Conservation (phyloP, 495 filamentous ascomycete species). For the Penicillium dipodomyicola region DNA sequence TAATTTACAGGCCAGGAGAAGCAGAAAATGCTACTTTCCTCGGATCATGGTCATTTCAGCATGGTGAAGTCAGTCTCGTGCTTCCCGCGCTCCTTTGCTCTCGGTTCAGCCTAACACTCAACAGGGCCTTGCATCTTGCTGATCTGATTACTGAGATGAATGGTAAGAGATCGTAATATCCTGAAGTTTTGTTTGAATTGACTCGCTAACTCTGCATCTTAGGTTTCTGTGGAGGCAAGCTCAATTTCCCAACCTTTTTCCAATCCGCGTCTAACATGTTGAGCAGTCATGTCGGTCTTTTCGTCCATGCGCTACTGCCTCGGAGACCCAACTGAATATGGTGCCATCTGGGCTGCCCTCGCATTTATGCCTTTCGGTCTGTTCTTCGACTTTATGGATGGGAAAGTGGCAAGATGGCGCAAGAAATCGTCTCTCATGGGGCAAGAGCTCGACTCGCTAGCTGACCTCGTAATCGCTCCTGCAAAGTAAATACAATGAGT, state of each 20-base stretch:
- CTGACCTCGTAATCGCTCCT: conserved; percentile 70
- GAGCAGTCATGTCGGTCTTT: conserved; percentile 83
- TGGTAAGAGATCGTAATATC: conserved; percentile 50
- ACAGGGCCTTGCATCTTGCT: conserved; percentile 83
- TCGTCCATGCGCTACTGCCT: conserved; percentile 94
- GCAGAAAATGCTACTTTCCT: conserved; percentile 77
- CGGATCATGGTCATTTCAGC: conserved; percentile 75
- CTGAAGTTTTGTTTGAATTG: not conserved
- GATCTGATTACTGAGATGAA: conserved; percentile 96
- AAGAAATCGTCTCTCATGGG: conserved; percentile 96
- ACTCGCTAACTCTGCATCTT: conserved; percentile 22
- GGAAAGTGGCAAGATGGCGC: conserved; percentile 92
- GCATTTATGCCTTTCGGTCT: conserved; percentile 88
- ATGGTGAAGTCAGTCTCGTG: conserved; percentile 57
- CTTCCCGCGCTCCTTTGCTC: conserved; percentile 2
- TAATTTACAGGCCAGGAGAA: conserved; percentile 64
- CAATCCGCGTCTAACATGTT: conserved; percentile 26
- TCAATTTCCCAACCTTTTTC: conserved; percentile 5
- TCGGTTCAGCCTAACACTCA: conserved; percentile 18
- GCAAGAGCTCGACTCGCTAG: conserved; percentile 95
- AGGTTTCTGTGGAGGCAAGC: conserved; percentile 57
- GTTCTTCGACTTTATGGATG: conserved; percentile 99
- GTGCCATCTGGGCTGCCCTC: conserved; percentile 76
- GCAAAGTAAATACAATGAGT: not conserved
- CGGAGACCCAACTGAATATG: conserved; percentile 61